Evolutionary conservation across 352 stramenopile genomes (phyloP).

Genomic region (Albugo laibachii): DNA sequence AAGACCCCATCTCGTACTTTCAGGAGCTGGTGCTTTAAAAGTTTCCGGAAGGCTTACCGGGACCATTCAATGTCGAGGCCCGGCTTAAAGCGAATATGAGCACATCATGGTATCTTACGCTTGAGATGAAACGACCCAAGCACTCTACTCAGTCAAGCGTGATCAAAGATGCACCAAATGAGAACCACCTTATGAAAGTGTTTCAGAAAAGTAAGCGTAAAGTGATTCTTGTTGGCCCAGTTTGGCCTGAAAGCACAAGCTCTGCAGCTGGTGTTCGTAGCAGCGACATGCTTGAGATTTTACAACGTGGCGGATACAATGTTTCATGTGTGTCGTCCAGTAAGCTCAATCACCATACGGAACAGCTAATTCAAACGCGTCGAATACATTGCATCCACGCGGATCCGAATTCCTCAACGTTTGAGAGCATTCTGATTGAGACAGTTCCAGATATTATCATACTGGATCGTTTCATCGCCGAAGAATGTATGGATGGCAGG

Average conservation of each 20-base stretch:
- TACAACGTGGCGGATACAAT: slow-evolving; percentile 37
- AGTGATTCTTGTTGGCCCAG: slow-evolving; percentile 38
- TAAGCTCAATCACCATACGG: slow-evolving; percentile 50
- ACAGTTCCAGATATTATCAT: slow-evolving; percentile 42
- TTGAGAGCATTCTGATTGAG: slow-evolving; percentile 37
- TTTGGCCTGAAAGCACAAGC: slow-evolving; percentile 77
- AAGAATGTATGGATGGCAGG: slow-evolving; percentile 80
- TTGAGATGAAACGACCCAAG: slow-evolving; percentile 24
- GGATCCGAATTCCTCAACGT: slow-evolving; percentile 45
- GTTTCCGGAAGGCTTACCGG: slow-evolving; percentile 57
- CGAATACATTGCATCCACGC: slow-evolving; percentile 40
- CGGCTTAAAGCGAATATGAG: slow-evolving; percentile 50
- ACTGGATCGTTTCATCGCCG: slow-evolving; percentile 67
- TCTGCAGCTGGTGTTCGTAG: slow-evolving; percentile 77
- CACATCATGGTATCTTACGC: slow-evolving; percentile 39
- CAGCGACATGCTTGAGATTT: slow-evolving; percentile 42
- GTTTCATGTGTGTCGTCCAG: slow-evolving; percentile 65
- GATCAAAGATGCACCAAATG: background rate
- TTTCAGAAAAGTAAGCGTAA: slow-evolving; percentile 22
- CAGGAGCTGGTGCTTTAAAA: slow-evolving; percentile 57
- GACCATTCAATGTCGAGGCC: slow-evolving; percentile 55
- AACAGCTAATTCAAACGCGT: slow-evolving; percentile 17
- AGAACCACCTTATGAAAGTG: background rate
- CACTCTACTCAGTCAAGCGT: too few relatives aligned
- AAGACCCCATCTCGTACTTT: slow-evolving; percentile 46